Evolutionary conservation across 2,329 filamentous ascomycete species (phyloP).

Genomic region (Fusarium sororula): DNA sequence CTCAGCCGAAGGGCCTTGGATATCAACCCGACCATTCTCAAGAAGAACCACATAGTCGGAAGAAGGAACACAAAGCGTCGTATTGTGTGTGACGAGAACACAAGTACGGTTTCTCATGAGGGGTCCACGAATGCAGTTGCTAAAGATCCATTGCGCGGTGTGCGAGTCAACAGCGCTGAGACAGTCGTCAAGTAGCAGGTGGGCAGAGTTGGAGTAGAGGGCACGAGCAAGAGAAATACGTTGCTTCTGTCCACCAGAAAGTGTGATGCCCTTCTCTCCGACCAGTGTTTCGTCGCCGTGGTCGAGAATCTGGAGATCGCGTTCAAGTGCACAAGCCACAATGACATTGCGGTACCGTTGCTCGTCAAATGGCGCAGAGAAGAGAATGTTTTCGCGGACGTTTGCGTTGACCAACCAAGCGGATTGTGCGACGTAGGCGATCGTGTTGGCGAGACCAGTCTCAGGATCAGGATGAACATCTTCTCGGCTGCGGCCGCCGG

Average conservation of each 20-base stretch:
- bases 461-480: constrained; percentile 83
- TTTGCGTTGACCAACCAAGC: constrained; percentile 97
- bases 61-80: constrained; percentile 83
- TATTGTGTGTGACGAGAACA: constrained; percentile 94
- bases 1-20: constrained; percentile 79
- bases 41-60: constrained; percentile 85
- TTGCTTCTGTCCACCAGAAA: constrained; percentile 97
- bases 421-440: constrained; percentile 96
- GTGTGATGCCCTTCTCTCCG: constrained; percentile 95
- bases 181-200: constrained; percentile 93
- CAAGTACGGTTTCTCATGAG: constrained; percentile 91
- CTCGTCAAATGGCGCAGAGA: constrained; percentile 82
- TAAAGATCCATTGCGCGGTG: constrained; percentile 98
- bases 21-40: constrained; percentile 82
- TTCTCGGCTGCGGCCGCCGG: constrained; percentile 85
- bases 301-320: constrained; percentile 91
- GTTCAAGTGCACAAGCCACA: constrained; percentile 87
- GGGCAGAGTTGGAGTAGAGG: constrained; percentile 93
- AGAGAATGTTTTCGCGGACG: constrained; percentile 95
- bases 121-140: constrained; percentile 87
- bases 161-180: constrained; percentile 97
- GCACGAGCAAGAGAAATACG: constrained; percentile 96
- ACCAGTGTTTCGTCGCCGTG: constrained; percentile 92
- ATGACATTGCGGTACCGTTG: constrained; percentile 88
- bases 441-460: constrained; percentile 87